A percentile compares a stretch with the other conserved stretches of the same genome.
These are phyloP conservation scores for Holtermanniella nyarrowii DNA, from an alignment of 768 basidiomycete species.

Conservation along the genomic window DNA sequence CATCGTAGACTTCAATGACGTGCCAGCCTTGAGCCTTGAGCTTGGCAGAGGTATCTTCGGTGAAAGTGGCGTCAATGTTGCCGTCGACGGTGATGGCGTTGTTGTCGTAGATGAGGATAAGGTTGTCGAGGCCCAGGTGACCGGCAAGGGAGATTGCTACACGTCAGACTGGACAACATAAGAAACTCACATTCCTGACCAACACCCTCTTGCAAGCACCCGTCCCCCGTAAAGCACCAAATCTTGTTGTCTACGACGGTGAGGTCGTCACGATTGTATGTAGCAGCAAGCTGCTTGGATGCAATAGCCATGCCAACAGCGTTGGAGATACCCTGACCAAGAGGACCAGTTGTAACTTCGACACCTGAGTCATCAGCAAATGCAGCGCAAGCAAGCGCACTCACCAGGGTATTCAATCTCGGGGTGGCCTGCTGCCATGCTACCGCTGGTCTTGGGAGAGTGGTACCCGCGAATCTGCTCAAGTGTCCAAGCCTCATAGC, in stretches of 20 bases:
- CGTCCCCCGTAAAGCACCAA: slow-evolving; percentile 39
- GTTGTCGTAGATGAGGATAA: slow-evolving; percentile 39
- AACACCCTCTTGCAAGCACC: slow-evolving; percentile 40
- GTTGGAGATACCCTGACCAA: slow-evolving; percentile 40
- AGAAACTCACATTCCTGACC: slow-evolving; percentile 34
- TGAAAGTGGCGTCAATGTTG: slow-evolving; percentile 35
- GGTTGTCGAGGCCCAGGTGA: slow-evolving; percentile 36
- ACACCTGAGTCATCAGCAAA: slow-evolving; percentile 8
- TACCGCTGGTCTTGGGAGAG: slow-evolving; percentile 25
- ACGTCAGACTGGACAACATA: not conserved
- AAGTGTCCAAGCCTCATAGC: slow-evolving; percentile 38
- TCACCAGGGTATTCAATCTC: slow-evolving; percentile 36
- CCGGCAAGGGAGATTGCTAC: slow-evolving; percentile 36
- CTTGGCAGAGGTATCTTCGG: slow-evolving; percentile 39
- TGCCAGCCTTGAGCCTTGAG: slow-evolving; percentile 32
- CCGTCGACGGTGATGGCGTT: slow-evolving; percentile 38
- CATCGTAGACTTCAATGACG: slow-evolving; percentile 36
- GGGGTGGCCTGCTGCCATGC: slow-evolving; percentile 38
- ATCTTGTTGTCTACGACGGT: slow-evolving; percentile 29
- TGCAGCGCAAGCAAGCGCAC: not conserved
- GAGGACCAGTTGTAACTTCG: slow-evolving; percentile 38
- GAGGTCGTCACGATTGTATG: slow-evolving; percentile 31
- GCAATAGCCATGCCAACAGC: slow-evolving; percentile 38
- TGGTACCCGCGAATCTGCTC: slow-evolving; percentile 39
- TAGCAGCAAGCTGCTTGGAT: slow-evolving; percentile 30